Evolutionary conservation across 1,284 basidiomycete genomes (phyloP), one percentile per base, ranked within the genome.

Genomic region (Phaffia rhodozyma): DNA sequence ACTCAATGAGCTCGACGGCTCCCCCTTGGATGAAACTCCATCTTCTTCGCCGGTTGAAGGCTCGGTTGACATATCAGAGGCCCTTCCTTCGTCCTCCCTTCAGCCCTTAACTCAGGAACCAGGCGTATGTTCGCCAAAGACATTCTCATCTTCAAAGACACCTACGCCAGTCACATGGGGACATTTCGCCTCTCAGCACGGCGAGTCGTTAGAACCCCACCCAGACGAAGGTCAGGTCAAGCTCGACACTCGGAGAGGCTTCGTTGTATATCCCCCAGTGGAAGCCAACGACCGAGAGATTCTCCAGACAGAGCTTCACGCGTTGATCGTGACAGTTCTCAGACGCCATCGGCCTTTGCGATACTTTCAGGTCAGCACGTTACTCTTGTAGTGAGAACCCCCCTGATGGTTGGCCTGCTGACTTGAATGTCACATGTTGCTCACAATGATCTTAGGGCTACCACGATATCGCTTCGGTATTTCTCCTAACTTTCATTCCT

Each of bases 381-480:
- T 11, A 18, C n/a, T 11, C 48, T 49, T 47, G 32, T 29, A 9
- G 27, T 4, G 13, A 25, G 5, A 18, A 34, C 20, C 47, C 53
- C 11, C 55, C 23, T 30, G 20, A 16, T 61, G 18, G 34, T 61
- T 51, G 16, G 16, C n/a, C 9, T 21, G 54, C 21, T 30, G n/a
- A 32, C 43, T 60, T 25, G 48, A 30, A 25, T 11, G 62, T 49
- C 18, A 16, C 43, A 30, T 23, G 16, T 56, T 20, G 7, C 21
- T 2, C 29, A 43, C 38, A 43, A 7, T 43, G 2, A 16, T 43
- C 38, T 43, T 71, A 91, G 84, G 92, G 92, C 51, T 94, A 90
- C 73, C 92, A 97, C 73, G 92, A 96, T 72, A 89, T 97, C 55
- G 80, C 91, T 38, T 86, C 89, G 0, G 89, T 96, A 16, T 68